Conservation (phyloP, 768 basidiomycete species). For the Boletus tylopilopsis region DNA sequence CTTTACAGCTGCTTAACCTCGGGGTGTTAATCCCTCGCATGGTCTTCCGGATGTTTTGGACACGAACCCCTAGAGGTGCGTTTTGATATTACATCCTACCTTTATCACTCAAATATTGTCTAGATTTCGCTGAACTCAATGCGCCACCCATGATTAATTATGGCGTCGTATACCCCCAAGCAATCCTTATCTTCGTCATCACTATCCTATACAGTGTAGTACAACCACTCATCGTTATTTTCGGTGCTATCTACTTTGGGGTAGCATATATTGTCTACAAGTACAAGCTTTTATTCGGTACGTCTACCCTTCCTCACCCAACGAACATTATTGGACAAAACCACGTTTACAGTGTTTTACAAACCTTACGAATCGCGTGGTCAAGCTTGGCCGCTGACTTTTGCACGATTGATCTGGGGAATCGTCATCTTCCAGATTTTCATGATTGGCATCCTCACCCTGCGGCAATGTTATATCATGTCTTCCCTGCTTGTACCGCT, state of each 20-base stretch:
- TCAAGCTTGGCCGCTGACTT: slow-evolving; percentile 97
- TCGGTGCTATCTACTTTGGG: slow-evolving; percentile 97
- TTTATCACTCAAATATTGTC: background rate
- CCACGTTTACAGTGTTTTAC: slow-evolving; percentile 74
- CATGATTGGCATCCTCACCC: slow-evolving; percentile 95
- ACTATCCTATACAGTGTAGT: slow-evolving; percentile 94
- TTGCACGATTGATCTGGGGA: slow-evolving; percentile 87
- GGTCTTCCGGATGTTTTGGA: slow-evolving; percentile 70
- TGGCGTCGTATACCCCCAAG: slow-evolving; percentile 94
- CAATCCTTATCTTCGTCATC: slow-evolving; percentile 93
- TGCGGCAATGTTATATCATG: slow-evolving; percentile 52
- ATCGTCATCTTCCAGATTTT: slow-evolving; percentile 91
- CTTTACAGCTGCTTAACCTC: slow-evolving; percentile 88
- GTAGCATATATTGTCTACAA: slow-evolving; percentile 95
- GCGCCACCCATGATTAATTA: slow-evolving; percentile 99
- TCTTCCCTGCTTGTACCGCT: slow-evolving; percentile 71
- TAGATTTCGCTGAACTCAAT: slow-evolving; percentile 95
- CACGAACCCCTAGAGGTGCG: slow-evolving; percentile 87
- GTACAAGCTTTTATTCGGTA: slow-evolving; percentile 94
- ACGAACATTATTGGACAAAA: background rate
- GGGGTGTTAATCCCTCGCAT: slow-evolving; percentile 82
- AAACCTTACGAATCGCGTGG: slow-evolving; percentile 98
- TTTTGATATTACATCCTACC: background rate
- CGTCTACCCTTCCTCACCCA: slow-evolving; percentile 22
- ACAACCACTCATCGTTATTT: slow-evolving; percentile 91